phyloP scores from a whole-genome alignment of 352 stramenopile species.

The Vaucheria bursata region DNA sequence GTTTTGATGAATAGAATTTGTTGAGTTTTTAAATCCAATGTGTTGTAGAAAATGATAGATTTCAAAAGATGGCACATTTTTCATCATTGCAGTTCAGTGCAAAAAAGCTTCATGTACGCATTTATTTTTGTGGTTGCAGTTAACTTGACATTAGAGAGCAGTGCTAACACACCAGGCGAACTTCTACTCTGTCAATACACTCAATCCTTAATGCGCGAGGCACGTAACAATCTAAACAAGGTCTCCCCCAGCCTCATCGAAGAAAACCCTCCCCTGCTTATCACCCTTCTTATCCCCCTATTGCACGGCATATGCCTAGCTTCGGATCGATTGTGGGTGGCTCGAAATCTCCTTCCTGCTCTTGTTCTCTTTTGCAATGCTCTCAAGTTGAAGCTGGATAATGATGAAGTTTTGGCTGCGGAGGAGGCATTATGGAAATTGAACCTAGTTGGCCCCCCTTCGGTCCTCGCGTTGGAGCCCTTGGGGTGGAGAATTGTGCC shows the following conservation, averaged over 20 bases:
- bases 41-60: too few species aligned
- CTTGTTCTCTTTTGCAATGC: constrained; percentile 5
- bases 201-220: constrained; percentile 19
- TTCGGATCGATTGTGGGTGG: constrained; percentile 18
- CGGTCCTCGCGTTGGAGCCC: constrained; percentile 18
- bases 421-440: constrained; percentile 22
- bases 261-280: constrained; percentile 22
- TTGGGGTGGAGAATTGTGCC: constrained; percentile 23
- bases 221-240: neutral
- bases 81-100: too few species aligned
- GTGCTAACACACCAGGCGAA: constrained; percentile 18
- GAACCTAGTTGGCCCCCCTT: constrained; percentile 14
- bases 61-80: too few species aligned
- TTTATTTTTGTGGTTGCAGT: too few species aligned
- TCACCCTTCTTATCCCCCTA: constrained; percentile 28
- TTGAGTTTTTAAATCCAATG: too few species aligned
- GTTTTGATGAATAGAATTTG: too few species aligned
- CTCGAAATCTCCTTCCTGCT: constrained; percentile 30
- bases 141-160: too few species aligned
- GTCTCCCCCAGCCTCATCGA: constrained; percentile 1
- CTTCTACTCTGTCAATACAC: constrained; percentile 38
- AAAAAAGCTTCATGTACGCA: too few species aligned
- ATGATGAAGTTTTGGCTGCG: constrained; percentile 10
- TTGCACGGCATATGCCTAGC: constrained; percentile 35
- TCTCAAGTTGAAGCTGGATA: neutral